Evolutionary conservation across 2,329 filamentous ascomycete genomes (phyloP), one percentile per base, ranked within the genome.

Genomic region (Paradendryphiella salina): DNA sequence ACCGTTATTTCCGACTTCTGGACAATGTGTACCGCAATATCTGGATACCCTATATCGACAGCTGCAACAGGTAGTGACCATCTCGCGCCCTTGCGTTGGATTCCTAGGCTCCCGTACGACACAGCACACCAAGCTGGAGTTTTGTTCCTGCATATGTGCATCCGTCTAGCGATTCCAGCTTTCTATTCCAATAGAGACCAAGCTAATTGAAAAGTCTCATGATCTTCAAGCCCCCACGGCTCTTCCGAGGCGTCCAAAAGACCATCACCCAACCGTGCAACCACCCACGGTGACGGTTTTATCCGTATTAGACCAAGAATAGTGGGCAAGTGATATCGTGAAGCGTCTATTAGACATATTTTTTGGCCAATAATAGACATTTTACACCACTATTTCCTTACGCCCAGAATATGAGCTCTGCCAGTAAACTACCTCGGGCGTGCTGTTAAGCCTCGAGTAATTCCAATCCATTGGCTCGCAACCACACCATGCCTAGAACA

Each of bases 401-500:
- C 20, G 32, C 21, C 15, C 45, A 34, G 41, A 33, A 40, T 37
- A 32, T 28, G 33, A 38, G 18, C 26, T 23, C 45, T n/a, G 34
- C 38, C 32, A n/a, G 29, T 47, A 52, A 50, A 52, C 54, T 18
- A 23, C 20, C 17, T 29, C 15, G 23, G 31, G 23, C 31, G 21
- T 37, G 17, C 41, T 18, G 34, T 41, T 23, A 20, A 35, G 20
- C 42, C 40, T 43, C 56, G 54, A 50, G 45, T 54, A 20, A 63
- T 55, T 35, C 50, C 31, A 34, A 17, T 50, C 38, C 41, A 60
- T 58, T 45, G 28, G 36, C 17, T 57, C 47, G 63, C 56, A 59
- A 67, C 59, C 39, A 39, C 47, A 50, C 59, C 46, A 58, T 59
- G 9, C 59, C 54, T 37, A 45, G 34, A 56, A 35, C 18, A 56